Evolutionary conservation across 345 rosid genomes (phyloP), one percentile per base, ranked within the genome.

Genomic region (Pugionium dolabratum): DNA sequence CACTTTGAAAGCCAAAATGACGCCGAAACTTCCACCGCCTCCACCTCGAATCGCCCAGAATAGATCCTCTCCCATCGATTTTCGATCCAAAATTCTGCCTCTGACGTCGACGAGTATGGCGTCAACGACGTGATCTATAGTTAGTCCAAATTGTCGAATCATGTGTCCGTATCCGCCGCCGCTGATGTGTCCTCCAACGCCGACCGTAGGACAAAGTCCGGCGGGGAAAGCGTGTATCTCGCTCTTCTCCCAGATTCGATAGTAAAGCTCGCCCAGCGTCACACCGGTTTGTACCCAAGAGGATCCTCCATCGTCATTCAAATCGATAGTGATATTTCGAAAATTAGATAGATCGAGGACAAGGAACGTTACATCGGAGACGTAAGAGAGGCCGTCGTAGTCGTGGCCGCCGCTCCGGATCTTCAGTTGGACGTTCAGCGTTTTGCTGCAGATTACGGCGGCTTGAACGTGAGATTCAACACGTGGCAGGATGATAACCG

Each of bases 371-470:
- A 59, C 66, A 5, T 50, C 1, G 36, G 90, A 85, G 37, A 76
- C 52, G 50, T 85, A 85, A 8, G 90, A 83, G 39, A 77, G 75
- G n/a, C 85, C 90, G 61, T 85, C 87, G 37, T 74, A 84, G 33
- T 84, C 89, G 6, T 84, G 89, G 7, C 89, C 82, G 0, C 83
- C 83, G 56, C 83, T 83, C 3, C 87, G 76, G 64, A 80, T 77
- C 49, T 77, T 77, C 3, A 83, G 34, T 47, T 79, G 85, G 45
- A 69, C 2, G 6, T 65, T 76, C 9, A 59, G 31, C 63, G 65
- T 37, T 50, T 67, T 78, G 18, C 84, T 10, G 49, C 87, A 79
- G 31, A 61, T 32, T 37, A 85, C 79, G 51, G 85, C 36, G 6
- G 85, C 78, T 53, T 78, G 82, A 10, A 85, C 77, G 18, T 85